Base-by-base conservation (phyloP, 2,329 filamentous ascomycete species). In the Penicillium sp. region DNA sequence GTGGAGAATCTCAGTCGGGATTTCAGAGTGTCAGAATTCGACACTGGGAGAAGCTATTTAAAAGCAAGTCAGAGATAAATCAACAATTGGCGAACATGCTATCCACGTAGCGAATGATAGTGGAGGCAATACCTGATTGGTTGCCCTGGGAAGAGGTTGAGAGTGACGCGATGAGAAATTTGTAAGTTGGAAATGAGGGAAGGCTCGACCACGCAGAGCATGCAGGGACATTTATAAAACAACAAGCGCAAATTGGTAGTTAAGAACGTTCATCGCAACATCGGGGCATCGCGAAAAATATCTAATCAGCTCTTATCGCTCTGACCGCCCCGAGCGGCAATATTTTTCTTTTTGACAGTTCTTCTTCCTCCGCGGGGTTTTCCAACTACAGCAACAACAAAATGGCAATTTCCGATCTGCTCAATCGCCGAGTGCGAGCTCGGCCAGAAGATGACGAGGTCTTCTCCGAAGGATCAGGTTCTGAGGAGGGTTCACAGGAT, bases 371-470 rank as follows among this genome's bases (percentile, higher is more conserved):
- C 48, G 47, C 43, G 42, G 49, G 19, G 54, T 23, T 53, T 57
- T 55, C 58, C 52, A 61, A 51, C 54, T 17, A 49, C 31, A 27
- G 21, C 36, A 51, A 23, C 19, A 44, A 21, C 55, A 57, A 41
- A 44, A 77, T 78, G 75, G 67, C 70, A 7, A 72, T 77, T 51
- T 68, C 71, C 17, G 71, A 73, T 52, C 66, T 68, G 12, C 67
- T 79, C 23, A 76, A 77, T 61, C 73, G 74, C 60, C 75, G 77
- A n/a, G 70, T 80, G 56, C 73, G 73, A 53, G 74, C 75, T 19
- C 66, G 68, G 9, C 70, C 69, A 36, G 75, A 74, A 15, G 74
- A 77, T 19, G 80, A 82, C 58, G 74, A 74, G 8, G 63, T 64
- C 1, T 70, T 71, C 44, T 73, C 69, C 1, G 68, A 71, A 21